Percentiles rank a stretch among this genome's conserved stretches.
Conservation (phyloP, 768 basidiomycete genomes). For the Mycena alexandri region DNA sequence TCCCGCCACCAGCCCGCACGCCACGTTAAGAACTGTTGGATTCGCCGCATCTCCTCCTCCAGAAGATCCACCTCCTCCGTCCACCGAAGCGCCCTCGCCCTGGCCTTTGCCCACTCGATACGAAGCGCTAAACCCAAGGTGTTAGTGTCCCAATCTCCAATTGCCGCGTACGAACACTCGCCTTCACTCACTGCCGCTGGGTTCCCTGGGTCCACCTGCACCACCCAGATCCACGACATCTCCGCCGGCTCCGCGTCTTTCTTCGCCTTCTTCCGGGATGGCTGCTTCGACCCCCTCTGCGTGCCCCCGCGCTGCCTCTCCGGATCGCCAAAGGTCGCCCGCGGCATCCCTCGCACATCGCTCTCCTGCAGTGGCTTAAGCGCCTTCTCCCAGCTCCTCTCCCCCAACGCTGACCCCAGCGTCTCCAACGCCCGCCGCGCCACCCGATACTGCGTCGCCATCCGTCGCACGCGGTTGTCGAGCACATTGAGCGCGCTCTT, state of each 20-base stretch:
- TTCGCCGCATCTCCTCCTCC: constrained; percentile 42
- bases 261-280: background rate
- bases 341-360: constrained; percentile 37
- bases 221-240: too few relatives aligned
- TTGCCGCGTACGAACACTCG: too few relatives aligned
- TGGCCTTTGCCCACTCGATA: constrained; percentile 35
- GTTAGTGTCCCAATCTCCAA: too few relatives aligned
- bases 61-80: constrained; percentile 41
- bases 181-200: background rate
- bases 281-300: background rate
- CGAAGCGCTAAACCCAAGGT: constrained; percentile 19
- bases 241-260: background rate
- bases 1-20: constrained; percentile 39
- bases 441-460: constrained; percentile 33
- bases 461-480: constrained; percentile 32
- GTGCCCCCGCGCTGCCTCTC: too few relatives aligned
- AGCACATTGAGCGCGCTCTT: constrained; percentile 31
- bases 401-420: constrained; percentile 6
- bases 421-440: constrained; percentile 36
- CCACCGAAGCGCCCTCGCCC: constrained; percentile 34
- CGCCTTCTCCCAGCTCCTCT: constrained; percentile 31
- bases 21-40: constrained; percentile 32
- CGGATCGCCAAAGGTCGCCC: background rate
- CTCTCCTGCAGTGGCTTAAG: constrained; percentile 22
- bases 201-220: constrained; percentile 23